These are phyloP conservation scores for Annulohypoxylon nitens DNA, from an alignment of 495 filamentous ascomycete species.

Conservation along the genomic window DNA sequence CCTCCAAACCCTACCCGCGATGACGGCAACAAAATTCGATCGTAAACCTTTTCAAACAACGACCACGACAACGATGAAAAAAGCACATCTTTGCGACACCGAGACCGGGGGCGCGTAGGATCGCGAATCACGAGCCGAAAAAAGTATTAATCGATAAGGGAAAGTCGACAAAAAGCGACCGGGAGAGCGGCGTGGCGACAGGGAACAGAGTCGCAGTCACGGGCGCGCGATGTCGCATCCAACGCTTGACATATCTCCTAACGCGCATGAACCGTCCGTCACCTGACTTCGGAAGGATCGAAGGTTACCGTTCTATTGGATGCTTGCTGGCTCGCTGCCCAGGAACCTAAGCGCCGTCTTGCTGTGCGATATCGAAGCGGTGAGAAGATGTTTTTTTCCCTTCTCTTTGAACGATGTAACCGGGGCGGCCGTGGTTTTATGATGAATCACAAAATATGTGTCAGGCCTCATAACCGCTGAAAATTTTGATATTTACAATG, in stretches of 20 bases:
- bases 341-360: neutral
- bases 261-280: slow-evolving; percentile 42
- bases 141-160: slow-evolving; percentile 44
- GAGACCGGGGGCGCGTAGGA: neutral
- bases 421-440: neutral
- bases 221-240: slow-evolving; percentile 24
- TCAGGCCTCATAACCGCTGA: neutral
- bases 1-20: neutral
- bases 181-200: slow-evolving; percentile 18
- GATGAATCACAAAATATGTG: neutral
- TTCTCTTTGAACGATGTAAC: neutral
- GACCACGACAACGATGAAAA: slow-evolving; percentile 7
- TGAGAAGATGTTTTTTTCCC: slow-evolving; percentile 9
- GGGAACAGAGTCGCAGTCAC: slow-evolving; percentile 18
- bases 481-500: neutral
- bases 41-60: neutral
- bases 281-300: slow-evolving; percentile 36
- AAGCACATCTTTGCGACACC: neutral
- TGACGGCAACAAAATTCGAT: neutral
- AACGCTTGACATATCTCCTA: neutral
- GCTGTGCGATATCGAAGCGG: slow-evolving; percentile 6
- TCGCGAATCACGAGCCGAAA: too few relatives aligned
- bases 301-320: slow-evolving; percentile 18
- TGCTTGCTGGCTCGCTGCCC: neutral
- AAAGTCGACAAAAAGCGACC: slow-evolving; percentile 30